phyloP scores from a whole-genome alignment of 2,329 filamentous ascomycete species.

The Fusarium solani-melongenae region DNA sequence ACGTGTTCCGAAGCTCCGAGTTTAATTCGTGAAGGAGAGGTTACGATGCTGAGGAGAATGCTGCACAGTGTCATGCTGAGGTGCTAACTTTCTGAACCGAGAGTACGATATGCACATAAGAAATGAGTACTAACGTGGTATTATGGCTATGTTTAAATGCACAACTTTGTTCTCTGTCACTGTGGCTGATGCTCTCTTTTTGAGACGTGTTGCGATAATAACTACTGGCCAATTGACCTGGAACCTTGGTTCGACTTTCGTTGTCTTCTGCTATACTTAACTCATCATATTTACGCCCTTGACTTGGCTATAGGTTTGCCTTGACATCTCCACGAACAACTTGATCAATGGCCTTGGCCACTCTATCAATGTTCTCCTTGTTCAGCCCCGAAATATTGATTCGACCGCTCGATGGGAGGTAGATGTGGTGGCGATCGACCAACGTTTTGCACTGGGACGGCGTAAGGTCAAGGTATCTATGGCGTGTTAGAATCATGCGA shows the following conservation, averaged over 20 bases:
- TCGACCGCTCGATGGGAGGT: constrained; percentile 9
- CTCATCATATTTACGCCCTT: too few species aligned
- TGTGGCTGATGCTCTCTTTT: not conserved
- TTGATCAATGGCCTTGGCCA: not conserved
- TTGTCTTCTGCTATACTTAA: too few species aligned
- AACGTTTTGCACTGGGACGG: constrained; percentile 10
- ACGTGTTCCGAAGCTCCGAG: not conserved
- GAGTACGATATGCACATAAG: not conserved
- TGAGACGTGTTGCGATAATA: not conserved
- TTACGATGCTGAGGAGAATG: not conserved
- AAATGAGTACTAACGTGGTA: not conserved
- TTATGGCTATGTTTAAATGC: not conserved
- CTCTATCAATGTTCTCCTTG: not conserved
- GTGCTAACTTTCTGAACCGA: not conserved
- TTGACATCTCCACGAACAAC: not conserved
- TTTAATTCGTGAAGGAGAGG: not conserved
- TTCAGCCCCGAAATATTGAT: constrained; percentile 7
- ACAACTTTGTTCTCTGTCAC: not conserved
- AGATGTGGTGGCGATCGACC: constrained; percentile 20
- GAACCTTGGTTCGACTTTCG: too few species aligned
- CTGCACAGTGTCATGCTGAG: not conserved
- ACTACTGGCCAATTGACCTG: not conserved
- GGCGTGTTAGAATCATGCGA: not conserved
- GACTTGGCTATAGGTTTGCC: not conserved
- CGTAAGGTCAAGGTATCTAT: constrained; percentile 9